Evolutionary conservation across 192 early-diverging fungal genomes (phyloP).

Genomic region (Mortierella alpina): DNA sequence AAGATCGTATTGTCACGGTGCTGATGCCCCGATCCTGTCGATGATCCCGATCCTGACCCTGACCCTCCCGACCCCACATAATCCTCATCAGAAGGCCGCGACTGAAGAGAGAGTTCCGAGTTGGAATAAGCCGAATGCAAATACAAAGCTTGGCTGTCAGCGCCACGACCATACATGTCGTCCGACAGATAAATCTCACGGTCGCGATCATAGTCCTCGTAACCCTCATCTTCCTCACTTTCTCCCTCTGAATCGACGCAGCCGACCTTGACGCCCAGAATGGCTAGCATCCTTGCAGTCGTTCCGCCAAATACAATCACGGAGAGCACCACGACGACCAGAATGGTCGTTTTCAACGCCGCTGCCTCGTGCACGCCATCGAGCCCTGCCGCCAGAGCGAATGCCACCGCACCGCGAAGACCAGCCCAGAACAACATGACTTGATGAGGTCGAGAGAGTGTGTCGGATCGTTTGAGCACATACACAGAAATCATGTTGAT

Average conservation of each 20-base stretch:
- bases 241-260: slow-evolving; percentile 66
- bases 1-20: slow-evolving; percentile 40
- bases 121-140: slow-evolving; percentile 31
- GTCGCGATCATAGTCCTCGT: slow-evolving; percentile 39
- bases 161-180: slow-evolving; percentile 24
- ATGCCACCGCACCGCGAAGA: slow-evolving; percentile 95
- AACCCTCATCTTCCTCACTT: slow-evolving; percentile 57
- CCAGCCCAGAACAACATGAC: slow-evolving; percentile 95
- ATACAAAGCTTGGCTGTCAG: slow-evolving; percentile 36
- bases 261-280: slow-evolving; percentile 82
- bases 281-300: slow-evolving; percentile 81
- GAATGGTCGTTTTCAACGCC: slow-evolving; percentile 87
- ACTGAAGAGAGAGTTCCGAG: slow-evolving; percentile 49
- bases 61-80: slow-evolving; percentile 36
- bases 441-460: slow-evolving; percentile 74
- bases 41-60: slow-evolving; percentile 38
- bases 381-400: slow-evolving; percentile 90
- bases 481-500: slow-evolving; percentile 80
- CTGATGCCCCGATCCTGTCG: slow-evolving; percentile 24
- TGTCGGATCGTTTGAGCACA: slow-evolving; percentile 62
- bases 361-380: slow-evolving; percentile 69
- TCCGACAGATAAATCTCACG: slow-evolving; percentile 37
- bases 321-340: slow-evolving; percentile 92
- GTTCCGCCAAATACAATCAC: slow-evolving; percentile 94
- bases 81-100: slow-evolving; percentile 49